Conservation (phyloP, 495 filamentous ascomycete species). For the Parathielavia appendiculata region DNA sequence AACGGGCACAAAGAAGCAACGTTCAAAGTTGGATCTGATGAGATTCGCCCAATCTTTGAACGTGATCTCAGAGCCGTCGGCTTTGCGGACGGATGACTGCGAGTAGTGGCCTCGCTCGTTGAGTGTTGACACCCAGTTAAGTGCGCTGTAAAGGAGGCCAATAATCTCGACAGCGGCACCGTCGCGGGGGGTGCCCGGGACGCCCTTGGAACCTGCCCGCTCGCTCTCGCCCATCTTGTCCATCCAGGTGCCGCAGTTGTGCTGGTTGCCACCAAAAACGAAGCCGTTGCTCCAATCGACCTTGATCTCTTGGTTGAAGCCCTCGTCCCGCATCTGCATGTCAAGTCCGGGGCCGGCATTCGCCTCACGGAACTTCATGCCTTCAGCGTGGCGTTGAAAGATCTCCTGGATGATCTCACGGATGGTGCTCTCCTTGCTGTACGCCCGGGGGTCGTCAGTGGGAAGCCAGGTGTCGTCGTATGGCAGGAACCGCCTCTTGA, state of each 20-base stretch:
- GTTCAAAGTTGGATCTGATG: constrained; percentile 83
- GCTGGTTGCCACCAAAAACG: constrained; percentile 88
- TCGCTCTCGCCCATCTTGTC: constrained; percentile 99
- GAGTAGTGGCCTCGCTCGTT: constrained; percentile 61
- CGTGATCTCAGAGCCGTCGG: constrained; percentile 56
- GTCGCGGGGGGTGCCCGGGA: constrained; percentile 94
- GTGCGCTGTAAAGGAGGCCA: constrained; percentile 81
- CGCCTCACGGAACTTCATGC: constrained; percentile 87
- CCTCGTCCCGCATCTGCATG: constrained; percentile 85
- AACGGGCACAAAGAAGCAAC: constrained; percentile 78
- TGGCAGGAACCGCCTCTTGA: constrained; percentile 84
- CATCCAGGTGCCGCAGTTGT: constrained; percentile 99
- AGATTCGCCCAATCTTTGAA: constrained; percentile 75
- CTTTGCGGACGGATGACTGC: constrained; percentile 62
- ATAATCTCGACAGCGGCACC: constrained; percentile 94
- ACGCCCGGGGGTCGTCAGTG: constrained; percentile 73
- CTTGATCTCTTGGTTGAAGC: constrained; percentile 84
- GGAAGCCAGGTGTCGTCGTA: constrained; percentile 93
- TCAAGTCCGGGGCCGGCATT: constrained; percentile 86
- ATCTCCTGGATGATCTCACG: constrained; percentile 90
- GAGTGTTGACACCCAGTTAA: constrained; percentile 71
- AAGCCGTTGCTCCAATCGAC: constrained; percentile 92
- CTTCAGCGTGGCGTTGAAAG: constrained; percentile 81
- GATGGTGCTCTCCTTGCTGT: constrained; percentile 73
- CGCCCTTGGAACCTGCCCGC: constrained; percentile 82